Conservation (phyloP, 768 basidiomycete species). For the Amanita thiersii region DNA sequence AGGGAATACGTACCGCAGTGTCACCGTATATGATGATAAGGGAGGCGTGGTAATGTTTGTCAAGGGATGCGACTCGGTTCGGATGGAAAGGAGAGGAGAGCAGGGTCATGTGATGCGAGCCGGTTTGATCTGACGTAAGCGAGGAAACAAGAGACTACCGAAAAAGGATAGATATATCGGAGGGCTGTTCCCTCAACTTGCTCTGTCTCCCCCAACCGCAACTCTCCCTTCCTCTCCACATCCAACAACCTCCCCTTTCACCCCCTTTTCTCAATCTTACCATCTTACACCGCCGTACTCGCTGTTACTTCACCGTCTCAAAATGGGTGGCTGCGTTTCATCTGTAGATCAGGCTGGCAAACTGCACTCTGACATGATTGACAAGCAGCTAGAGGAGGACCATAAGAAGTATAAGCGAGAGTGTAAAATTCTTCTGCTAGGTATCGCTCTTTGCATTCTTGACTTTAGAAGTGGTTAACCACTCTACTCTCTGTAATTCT, state of each 20-base stretch:
- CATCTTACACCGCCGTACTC: background rate
- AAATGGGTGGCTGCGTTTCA: constrained; percentile 68
- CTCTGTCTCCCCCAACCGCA: background rate
- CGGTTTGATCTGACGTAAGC: too few species aligned
- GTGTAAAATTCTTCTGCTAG: constrained; percentile 90
- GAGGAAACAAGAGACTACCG: background rate
- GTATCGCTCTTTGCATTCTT: constrained; percentile 33
- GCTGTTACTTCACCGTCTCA: constrained; percentile 5
- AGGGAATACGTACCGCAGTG: background rate
- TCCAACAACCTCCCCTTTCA: constrained; percentile 1
- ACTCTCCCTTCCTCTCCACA: background rate
- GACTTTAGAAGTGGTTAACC: background rate
- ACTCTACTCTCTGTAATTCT: background rate
- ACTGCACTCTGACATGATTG: constrained; percentile 65
- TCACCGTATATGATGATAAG: background rate
- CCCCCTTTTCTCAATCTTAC: background rate
- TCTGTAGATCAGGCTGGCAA: constrained; percentile 48
- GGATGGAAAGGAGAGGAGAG: too few species aligned
- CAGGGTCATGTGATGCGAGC: background rate
- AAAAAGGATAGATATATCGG: constrained; percentile 10
- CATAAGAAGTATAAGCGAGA: constrained; percentile 73
- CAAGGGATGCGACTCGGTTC: background rate
- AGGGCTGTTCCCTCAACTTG: constrained; percentile 2
- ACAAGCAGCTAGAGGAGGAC: constrained; percentile 83
- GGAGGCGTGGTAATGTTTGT: background rate